Evolutionary conservation across 108 stramenopile genomes (phyloP), one percentile per base, ranked within the genome.

Genomic region (Nitzschia sp.): DNA sequence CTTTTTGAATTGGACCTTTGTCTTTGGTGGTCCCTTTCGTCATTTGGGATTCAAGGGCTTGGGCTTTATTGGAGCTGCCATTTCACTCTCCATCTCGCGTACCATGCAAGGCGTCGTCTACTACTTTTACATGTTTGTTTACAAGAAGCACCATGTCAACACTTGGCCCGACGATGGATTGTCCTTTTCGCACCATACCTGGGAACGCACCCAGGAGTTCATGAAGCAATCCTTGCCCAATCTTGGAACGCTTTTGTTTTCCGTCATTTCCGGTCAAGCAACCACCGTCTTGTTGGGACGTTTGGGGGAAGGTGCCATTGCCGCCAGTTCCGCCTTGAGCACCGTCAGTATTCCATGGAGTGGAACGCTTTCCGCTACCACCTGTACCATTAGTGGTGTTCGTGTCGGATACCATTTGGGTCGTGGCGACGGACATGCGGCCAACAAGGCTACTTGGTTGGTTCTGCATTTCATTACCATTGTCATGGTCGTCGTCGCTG

Each of bases 21-120:
- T 81, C 51, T 81, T 81, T 71, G 80, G 80, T 11, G 80, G 80
- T 39, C 80, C 80, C 3, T 71, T 77, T 22, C 48, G 51, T 5
- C 51, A 59, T 37, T 38, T 75, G 29, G 52, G 54, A 10, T 81
- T 76, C 76, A 73, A 70, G 10, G 80, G 80, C 29, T 53, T 77
- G 11, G 80, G 80, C n/a, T 81, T 81, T 62, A 65, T 81, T 63
- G 80, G 80, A 10, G 80, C 80, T n/a, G 80, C 80, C 63, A 77
- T 81, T 70, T 77, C 76, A 21, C 42, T 81, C 6, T 71, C 70
- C 20, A 77, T 81, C 42, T 77, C 76, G 19, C 37, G 76, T 20
- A 77, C 80, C n/a, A 64, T 63, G 64, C 79, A 80, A 67, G 43
- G 69, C 12, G 79, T 80, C 15, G 48, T 44, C 21, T 80, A 80